Base-by-base conservation (phyloP, 2,329 filamentous ascomycete species). In the Colletotrichum sp. region DNA sequence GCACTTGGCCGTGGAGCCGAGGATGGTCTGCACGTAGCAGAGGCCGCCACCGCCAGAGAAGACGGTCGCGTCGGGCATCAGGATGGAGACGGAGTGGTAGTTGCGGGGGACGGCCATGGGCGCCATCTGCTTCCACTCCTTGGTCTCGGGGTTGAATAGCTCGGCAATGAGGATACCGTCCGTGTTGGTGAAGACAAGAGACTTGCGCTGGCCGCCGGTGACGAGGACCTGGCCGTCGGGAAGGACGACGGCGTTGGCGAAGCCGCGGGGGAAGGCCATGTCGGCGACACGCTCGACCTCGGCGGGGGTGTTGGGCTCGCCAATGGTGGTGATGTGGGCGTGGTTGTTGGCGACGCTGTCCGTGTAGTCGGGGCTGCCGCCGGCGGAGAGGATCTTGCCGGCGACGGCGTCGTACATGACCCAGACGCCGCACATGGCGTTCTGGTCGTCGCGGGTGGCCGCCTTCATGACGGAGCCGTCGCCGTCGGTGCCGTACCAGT, bases 351-450 rank as follows among this genome's bases (percentile, higher is more conserved):
- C 87, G 8, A 81, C 75, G n/a, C 82, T 82, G 67, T 86, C 78
- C 32, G 87, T 82, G 77, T 91, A 92, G 39, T 84, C 82, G 0
- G 85, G 82, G 1, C 87, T 81, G 10, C 90, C 90, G 12, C 91
- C 90, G 16, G 86, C 82, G 0, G 89, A 87, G 3, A 92, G 82
- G 36, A 92, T 91, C 80, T 91, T 90, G 36, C 90, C 90, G 2
- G 87, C 86, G 71, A 90, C 87, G 32, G 90, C 89, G 78, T 92
- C 90, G 78, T 89, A 92, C 90, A 92, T 92, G 76, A 90, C 86
- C 7, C 87, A 87, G 64, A 87, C 88, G 15, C 90, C 91, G 73
- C 86, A 88, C 91, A 92, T 92, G 4, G 89, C 86, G 13, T 85
- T 81, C 34, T 87, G 86, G 9, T 84, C 83, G 26, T 81, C 83